phyloP scores from a whole-genome alignment of 257 asterid species.

The Gentiana dahurica region DNA sequence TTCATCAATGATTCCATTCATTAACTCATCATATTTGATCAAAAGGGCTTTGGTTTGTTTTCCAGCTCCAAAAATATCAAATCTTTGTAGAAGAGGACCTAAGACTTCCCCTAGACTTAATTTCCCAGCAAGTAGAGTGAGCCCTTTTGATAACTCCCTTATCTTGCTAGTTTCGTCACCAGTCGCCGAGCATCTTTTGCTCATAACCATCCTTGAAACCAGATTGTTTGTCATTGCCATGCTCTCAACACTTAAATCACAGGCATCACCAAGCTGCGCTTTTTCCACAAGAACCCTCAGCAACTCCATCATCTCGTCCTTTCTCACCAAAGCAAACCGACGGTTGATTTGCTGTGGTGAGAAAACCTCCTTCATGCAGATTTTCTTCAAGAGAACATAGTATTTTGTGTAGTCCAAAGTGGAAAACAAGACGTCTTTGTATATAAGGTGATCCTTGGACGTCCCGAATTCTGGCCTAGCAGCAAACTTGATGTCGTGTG shows the following conservation, averaged over 20 bases:
- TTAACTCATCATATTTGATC: constrained; percentile 35
- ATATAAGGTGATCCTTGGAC: constrained; percentile 25
- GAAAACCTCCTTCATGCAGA: constrained; percentile 59
- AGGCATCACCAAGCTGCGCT: constrained; percentile 16
- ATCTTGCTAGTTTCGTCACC: constrained; percentile 36
- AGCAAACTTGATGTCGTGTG: constrained; percentile 33
- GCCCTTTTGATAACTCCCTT: constrained; percentile 35
- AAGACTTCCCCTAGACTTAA: constrained; percentile 41
- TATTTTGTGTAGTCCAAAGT: constrained; percentile 48
- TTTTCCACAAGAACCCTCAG: constrained; percentile 7
- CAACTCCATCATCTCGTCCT: constrained; percentile 15
- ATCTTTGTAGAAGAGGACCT: constrained; percentile 32
- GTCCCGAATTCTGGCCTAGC: constrained; percentile 35
- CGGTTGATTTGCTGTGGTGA: constrained; percentile 31
- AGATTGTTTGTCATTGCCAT: constrained; percentile 33
- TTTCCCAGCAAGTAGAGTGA: constrained; percentile 26
- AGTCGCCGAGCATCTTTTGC: constrained; percentile 34
- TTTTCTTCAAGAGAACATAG: constrained; percentile 66
- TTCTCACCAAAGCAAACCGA: constrained; percentile 8
- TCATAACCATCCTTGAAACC: constrained; percentile 48
- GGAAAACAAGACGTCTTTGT: constrained; percentile 41
- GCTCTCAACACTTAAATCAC: constrained; percentile 45
- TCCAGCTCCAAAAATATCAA: constrained; percentile 51
- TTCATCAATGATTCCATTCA: constrained; percentile 43
- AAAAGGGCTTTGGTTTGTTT: constrained; percentile 31